phyloP scores from a whole-genome alignment of 352 stramenopile species.

The Globisporangium okanoganense region DNA sequence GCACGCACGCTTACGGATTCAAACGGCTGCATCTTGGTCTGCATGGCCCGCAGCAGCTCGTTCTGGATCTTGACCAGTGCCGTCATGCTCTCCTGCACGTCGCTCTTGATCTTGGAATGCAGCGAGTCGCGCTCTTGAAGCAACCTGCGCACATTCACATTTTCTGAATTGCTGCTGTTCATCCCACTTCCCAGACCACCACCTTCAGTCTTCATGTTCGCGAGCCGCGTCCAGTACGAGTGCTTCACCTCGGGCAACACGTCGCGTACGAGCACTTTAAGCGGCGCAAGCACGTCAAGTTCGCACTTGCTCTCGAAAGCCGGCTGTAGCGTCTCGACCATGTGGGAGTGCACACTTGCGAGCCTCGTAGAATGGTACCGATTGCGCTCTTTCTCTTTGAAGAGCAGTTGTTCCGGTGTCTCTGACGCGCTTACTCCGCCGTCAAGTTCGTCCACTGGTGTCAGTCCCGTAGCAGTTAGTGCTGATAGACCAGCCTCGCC shows the following conservation, averaged over 20 bases:
- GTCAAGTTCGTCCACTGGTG: not conserved
- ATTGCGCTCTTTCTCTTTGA: slow-evolving; percentile 6
- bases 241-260: slow-evolving; percentile 72
- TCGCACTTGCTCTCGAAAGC: slow-evolving; percentile 44
- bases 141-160: slow-evolving; percentile 36
- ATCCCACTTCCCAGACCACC: not conserved
- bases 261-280: slow-evolving; percentile 40
- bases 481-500: not conserved
- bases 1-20: slow-evolving; percentile 13
- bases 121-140: slow-evolving; percentile 49
- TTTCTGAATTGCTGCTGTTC: slow-evolving; percentile 5
- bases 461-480: too few species aligned
- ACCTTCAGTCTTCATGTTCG: slow-evolving; percentile 17
- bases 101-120: slow-evolving; percentile 30
- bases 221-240: slow-evolving; percentile 65
- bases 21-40: slow-evolving; percentile 32
- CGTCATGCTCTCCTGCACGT: slow-evolving; percentile 55
- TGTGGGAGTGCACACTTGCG: slow-evolving; percentile 22
- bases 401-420: not conserved
- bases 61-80: slow-evolving; percentile 48
- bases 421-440: not conserved
- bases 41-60: slow-evolving; percentile 33
- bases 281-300: slow-evolving; percentile 34
- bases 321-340: slow-evolving; percentile 33
- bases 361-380: slow-evolving; percentile 21